A percentile compares a stretch with the other conserved stretches of the same genome.
phyloP scores from a whole-genome alignment of 352 stramenopile genomes.

The Globisporangium alternatum region DNA sequence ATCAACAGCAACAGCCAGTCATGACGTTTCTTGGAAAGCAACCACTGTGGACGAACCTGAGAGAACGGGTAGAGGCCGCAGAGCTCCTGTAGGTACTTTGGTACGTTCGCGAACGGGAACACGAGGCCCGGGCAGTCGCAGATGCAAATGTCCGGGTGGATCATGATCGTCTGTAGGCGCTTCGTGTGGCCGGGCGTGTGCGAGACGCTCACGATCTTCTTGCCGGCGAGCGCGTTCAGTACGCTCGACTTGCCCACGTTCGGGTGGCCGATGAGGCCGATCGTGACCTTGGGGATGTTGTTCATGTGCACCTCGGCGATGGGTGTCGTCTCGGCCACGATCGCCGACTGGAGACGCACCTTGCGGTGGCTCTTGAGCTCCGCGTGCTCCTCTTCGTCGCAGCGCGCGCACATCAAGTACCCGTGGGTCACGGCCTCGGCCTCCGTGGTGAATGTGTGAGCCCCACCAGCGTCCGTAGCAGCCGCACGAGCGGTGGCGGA shows the following conservation, averaged over 20 bases:
- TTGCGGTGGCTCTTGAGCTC: constrained; percentile 65
- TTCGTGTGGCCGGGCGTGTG: constrained; percentile 87
- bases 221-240: constrained; percentile 79
- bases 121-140: constrained; percentile 86
- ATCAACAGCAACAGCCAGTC: too few relatives aligned
- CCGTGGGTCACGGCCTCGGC: constrained; percentile 54
- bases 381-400: constrained; percentile 64
- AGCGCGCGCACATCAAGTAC: constrained; percentile 67
- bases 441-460: constrained; percentile 35
- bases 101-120: constrained; percentile 76
- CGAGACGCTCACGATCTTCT: constrained; percentile 87
- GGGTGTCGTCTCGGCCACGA: constrained; percentile 25
- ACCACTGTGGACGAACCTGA: constrained; percentile 34
- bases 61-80: constrained; percentile 82
- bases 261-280: constrained; percentile 86
- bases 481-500: constrained; percentile 9
- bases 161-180: constrained; percentile 82
- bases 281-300: constrained; percentile 65
- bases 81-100: constrained; percentile 84
- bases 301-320: constrained; percentile 25
- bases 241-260: constrained; percentile 90
- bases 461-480: constrained; percentile 24
- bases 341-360: constrained; percentile 34
- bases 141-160: constrained; percentile 79
- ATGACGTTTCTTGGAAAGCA: too few relatives aligned